Percentiles rank a stretch among this genome's conserved stretches.
These are phyloP conservation scores for Pezicula neosporulosa DNA, from an alignment of 2,329 filamentous ascomycete genomes.

Conservation along the genomic window DNA sequence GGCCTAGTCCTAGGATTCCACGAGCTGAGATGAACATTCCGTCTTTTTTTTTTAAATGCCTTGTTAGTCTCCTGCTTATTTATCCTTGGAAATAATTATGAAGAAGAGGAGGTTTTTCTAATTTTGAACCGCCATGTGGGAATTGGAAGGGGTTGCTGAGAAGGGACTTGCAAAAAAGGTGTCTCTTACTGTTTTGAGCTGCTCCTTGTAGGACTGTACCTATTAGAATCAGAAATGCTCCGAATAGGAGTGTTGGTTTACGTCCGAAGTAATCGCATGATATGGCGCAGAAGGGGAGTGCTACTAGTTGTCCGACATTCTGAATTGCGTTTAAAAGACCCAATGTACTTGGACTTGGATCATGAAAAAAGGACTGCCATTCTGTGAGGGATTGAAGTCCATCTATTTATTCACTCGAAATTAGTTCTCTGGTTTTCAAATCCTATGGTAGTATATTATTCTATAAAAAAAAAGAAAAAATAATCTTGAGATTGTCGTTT, in stretches of 20 bases:
- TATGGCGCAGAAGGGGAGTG: slow-evolving; percentile 17
- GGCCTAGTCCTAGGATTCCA: slow-evolving; percentile 30
- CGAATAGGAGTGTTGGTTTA: slow-evolving; percentile 8
- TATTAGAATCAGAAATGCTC: slow-evolving; percentile 14
- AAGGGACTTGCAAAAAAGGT: too few species aligned
- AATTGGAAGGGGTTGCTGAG: too few species aligned
- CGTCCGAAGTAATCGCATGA: slow-evolving; percentile 19
- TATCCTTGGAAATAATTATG: too few species aligned
- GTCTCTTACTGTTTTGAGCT: slow-evolving; percentile 13
- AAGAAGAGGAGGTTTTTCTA: too few species aligned
- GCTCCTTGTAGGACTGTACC: slow-evolving; percentile 12
- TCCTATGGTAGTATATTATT: background rate
- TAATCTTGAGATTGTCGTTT: too few species aligned
- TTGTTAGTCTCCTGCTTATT: too few species aligned
- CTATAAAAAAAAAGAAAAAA: too few species aligned
- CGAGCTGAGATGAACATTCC: slow-evolving; percentile 29
- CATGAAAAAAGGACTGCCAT: slow-evolving; percentile 38
- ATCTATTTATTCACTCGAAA: too few species aligned
- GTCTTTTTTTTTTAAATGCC: slow-evolving; percentile 1
- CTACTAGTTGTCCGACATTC: slow-evolving; percentile 22
- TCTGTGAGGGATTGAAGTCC: slow-evolving; percentile 39
- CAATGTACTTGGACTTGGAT: slow-evolving; percentile 20
- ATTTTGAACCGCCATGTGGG: too few species aligned
- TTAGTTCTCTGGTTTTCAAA: too few species aligned
- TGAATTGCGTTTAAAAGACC: slow-evolving; percentile 22